Evolutionary conservation across 805 yeast genomes (phyloP).

Genomic region (Candida koratica): DNA sequence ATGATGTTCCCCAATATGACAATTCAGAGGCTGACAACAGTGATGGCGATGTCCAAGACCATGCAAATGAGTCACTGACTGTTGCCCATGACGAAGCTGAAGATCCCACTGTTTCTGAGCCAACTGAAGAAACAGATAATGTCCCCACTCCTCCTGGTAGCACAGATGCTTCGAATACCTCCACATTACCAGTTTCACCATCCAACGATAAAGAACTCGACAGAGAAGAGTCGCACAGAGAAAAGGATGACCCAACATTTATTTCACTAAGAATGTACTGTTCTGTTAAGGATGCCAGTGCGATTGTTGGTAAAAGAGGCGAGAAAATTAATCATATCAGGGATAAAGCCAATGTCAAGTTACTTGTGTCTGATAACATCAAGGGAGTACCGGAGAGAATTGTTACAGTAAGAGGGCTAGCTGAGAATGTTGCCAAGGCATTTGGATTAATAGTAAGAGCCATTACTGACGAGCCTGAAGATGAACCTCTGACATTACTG

Average conservation of each 20-base stretch:
- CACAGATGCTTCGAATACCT: neutral
- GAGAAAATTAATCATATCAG: constrained; percentile 64
- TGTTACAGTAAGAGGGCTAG: constrained; percentile 66
- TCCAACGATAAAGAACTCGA: neutral
- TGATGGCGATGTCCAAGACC: constrained; percentile 1
- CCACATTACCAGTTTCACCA: too few relatives aligned
- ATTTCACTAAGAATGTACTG: constrained; percentile 73
- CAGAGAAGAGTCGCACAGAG: constrained; percentile 8
- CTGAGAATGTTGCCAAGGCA: constrained; percentile 77
- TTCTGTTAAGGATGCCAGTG: constrained; percentile 69
- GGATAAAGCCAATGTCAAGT: constrained; percentile 57
- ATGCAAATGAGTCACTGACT: constrained; percentile 1
- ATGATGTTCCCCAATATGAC: constrained; percentile 2
- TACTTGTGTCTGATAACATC: constrained; percentile 70
- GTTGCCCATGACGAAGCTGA: constrained; percentile 1
- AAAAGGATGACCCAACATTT: constrained; percentile 55
- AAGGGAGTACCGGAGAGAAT: constrained; percentile 72
- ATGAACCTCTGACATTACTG: constrained; percentile 53
- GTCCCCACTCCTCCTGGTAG: neutral
- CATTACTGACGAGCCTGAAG: constrained; percentile 62
- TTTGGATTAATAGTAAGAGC: constrained; percentile 70
- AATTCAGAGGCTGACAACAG: neutral
- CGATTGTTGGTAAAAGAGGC: constrained; percentile 79
- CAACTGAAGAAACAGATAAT: neutral
- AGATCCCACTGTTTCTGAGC: neutral